These are phyloP conservation scores for Stagonosporopsis cucurbitacearum DNA, from an alignment of 2,329 filamentous ascomycete genomes.

Conservation along the genomic window DNA sequence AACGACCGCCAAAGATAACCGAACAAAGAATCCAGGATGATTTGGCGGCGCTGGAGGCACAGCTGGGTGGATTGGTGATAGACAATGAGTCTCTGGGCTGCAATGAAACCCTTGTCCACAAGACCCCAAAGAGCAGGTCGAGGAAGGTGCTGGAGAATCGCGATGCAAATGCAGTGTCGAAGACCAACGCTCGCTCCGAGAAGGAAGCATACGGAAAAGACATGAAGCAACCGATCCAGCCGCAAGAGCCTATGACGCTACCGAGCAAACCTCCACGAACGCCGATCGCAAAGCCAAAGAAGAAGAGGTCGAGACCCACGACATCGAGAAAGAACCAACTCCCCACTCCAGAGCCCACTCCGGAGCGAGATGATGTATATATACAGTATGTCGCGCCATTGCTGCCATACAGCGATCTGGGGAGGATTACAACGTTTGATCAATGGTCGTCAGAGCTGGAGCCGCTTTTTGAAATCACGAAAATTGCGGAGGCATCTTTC, in stretches of 20 bases:
- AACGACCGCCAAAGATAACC: neutral
- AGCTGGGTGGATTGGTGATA: constrained; percentile 8
- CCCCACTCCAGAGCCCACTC: constrained; percentile 30
- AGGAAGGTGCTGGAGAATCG: constrained; percentile 19
- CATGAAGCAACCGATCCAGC: neutral
- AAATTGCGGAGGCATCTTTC: constrained; percentile 71
- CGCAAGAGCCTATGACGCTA: neutral
- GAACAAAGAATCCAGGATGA: constrained; percentile 13
- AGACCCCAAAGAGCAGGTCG: neutral
- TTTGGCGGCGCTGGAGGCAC: constrained; percentile 8
- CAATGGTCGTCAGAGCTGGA: constrained; percentile 53
- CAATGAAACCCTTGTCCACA: neutral
- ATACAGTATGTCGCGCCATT: constrained; percentile 35
- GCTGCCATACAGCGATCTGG: constrained; percentile 39
- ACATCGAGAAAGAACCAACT: constrained; percentile 19
- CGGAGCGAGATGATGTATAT: constrained; percentile 36
- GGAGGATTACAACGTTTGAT: constrained; percentile 43
- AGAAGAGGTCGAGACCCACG: constrained; percentile 21
- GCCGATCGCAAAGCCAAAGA: constrained; percentile 17
- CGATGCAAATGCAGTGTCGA: constrained; percentile 20
- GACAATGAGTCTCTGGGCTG: neutral
- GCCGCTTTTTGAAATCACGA: constrained; percentile 58
- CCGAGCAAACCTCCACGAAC: constrained; percentile 8
- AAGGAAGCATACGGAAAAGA: neutral
- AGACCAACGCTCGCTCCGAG: neutral